A percentile compares a stretch with the other conserved stretches of the same genome.
phyloP scores from a whole-genome alignment of 2,329 filamentous ascomycete species.

The Albifimbria verrucaria region DNA sequence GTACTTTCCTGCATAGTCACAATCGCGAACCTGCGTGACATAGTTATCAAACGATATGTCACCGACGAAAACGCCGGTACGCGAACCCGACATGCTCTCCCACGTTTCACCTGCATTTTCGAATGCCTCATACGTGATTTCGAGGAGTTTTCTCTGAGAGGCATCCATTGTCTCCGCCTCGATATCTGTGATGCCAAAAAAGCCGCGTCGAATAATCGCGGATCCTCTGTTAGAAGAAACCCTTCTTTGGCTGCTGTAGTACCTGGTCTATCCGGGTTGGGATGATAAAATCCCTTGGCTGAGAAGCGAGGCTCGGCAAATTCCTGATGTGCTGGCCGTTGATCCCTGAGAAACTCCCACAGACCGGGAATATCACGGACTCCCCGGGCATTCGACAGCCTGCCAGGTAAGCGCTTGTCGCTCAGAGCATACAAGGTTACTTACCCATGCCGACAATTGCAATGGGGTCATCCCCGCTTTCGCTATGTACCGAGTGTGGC shows the following conservation, averaged over 20 bases:
- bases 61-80: background rate
- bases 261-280: background rate
- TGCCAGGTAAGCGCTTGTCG: background rate
- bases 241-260: background rate
- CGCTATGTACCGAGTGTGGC: too few species aligned
- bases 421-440: background rate
- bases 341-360: background rate
- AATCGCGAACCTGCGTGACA: background rate
- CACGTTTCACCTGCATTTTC: background rate
- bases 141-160: background rate
- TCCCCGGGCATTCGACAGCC: background rate
- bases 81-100: background rate
- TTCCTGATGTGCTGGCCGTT: background rate
- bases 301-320: background rate
- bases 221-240: background rate
- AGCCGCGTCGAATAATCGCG: background rate
- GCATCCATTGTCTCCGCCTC: background rate
- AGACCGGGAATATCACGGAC: background rate
- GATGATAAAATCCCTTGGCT: background rate
- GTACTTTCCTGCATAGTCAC: background rate
- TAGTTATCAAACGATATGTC: background rate
- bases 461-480: too few species aligned
- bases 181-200: background rate
- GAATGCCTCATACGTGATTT: background rate
- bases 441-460: conserved; percentile 4